Evolutionary conservation across 768 basidiomycete species (phyloP).

Genomic region (Lactarius psammicola): DNA sequence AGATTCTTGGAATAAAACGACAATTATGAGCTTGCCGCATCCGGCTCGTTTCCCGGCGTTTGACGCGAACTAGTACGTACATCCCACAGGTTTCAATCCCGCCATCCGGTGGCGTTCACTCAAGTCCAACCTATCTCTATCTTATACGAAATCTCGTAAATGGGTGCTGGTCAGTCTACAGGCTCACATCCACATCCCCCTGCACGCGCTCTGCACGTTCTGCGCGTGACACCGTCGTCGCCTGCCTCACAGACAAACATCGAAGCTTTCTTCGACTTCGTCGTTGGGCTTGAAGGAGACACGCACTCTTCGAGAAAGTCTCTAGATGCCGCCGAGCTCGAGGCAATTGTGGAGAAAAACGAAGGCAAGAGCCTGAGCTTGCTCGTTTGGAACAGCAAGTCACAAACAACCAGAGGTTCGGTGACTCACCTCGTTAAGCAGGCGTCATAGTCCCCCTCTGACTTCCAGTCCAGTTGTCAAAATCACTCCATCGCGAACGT

Average conservation of each 20-base stretch:
- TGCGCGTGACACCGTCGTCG: conserved; percentile 85
- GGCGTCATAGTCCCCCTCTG: neutral
- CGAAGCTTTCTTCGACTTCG: conserved; percentile 95
- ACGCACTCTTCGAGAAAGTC: conserved; percentile 48
- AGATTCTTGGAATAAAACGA: conserved; percentile 17
- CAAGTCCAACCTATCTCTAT: neutral
- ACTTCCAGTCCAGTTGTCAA: conserved; percentile 60
- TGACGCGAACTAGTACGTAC: neutral
- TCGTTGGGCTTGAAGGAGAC: conserved; percentile 85
- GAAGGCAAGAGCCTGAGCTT: conserved; percentile 70
- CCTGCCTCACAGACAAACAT: conserved; percentile 85
- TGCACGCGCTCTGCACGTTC: conserved; percentile 73
- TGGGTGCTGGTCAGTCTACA: conserved; percentile 79
- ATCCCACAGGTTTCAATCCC: too few relatives aligned
- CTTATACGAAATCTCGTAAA: conserved; percentile 33
- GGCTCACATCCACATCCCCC: conserved; percentile 45
- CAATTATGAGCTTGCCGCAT: neutral
- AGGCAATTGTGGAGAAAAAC: conserved; percentile 78
- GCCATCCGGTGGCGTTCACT: neutral
- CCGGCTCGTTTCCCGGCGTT: neutral
- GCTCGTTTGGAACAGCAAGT: conserved; percentile 84
- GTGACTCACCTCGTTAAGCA: conserved; percentile 4
- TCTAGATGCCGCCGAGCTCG: conserved; percentile 69
- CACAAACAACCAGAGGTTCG: conserved; percentile 65
- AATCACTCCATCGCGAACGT: conserved; percentile 79